Conservation (phyloP, 192 early-diverging fungal species). For the Podila verticillata region DNA sequence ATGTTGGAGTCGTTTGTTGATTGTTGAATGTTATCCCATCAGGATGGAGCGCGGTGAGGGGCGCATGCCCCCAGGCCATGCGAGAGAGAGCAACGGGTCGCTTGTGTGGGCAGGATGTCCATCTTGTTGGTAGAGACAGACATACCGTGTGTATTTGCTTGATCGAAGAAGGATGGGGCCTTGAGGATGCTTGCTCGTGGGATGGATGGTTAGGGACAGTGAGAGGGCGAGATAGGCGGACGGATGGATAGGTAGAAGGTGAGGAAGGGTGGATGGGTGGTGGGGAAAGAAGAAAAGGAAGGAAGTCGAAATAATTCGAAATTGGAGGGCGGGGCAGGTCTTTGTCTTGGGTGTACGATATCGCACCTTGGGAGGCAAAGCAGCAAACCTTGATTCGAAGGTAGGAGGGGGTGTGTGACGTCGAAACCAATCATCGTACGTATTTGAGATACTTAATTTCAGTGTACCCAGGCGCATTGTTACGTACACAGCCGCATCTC, state of each 20-base stretch:
- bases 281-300: conserved; percentile 4
- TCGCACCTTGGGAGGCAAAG: neutral
- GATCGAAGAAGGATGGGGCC: neutral
- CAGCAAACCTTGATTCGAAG: neutral
- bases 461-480: too few relatives aligned
- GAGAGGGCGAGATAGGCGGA: conserved; percentile 3
- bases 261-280: conserved; percentile 10
- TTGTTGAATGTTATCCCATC: too few relatives aligned
- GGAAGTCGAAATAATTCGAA: neutral
- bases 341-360: too few relatives aligned
- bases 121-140: conserved; percentile 51
- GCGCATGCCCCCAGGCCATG: neutral
- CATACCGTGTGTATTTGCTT: conserved; percentile 26
- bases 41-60: too few relatives aligned
- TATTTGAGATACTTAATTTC: too few relatives aligned
- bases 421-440: too few relatives aligned
- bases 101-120: conserved; percentile 38
- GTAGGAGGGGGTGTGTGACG: too few relatives aligned
- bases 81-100: neutral
- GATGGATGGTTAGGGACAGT: neutral
- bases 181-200: neutral
- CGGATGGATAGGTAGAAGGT: conserved; percentile 13
- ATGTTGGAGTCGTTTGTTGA: too few relatives aligned
- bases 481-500: too few relatives aligned
- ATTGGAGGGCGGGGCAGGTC: neutral